Conservation (phyloP, 495 filamentous ascomycete species). For the Bathelium albidoporum region DNA sequence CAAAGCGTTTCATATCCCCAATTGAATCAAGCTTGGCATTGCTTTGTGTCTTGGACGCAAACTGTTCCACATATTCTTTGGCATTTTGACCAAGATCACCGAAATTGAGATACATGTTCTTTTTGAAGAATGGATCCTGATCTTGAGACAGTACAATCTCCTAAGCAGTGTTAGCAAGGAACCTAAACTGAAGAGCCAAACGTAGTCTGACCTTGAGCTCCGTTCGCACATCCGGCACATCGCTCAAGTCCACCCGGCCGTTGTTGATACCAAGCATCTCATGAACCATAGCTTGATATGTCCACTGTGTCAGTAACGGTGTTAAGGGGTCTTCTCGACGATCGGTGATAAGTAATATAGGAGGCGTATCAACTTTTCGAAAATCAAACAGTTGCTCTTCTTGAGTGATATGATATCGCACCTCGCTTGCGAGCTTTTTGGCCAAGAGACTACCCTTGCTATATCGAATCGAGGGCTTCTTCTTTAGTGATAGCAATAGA, state of each 20-base stretch:
- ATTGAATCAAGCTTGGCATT: slow-evolving; percentile 94
- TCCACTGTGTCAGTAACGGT: slow-evolving; percentile 94
- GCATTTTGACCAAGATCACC: slow-evolving; percentile 95
- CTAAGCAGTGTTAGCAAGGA: slow-evolving; percentile 13
- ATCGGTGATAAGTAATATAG: slow-evolving; percentile 83
- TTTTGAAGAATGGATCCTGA: slow-evolving; percentile 98
- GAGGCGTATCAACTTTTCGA: slow-evolving; percentile 85
- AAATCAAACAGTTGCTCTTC: slow-evolving; percentile 98
- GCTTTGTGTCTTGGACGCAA: slow-evolving; percentile 86
- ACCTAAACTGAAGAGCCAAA: slow-evolving; percentile 1
- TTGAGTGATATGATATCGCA: slow-evolving; percentile 84
- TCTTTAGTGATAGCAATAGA: slow-evolving; percentile 76
- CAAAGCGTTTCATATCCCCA: slow-evolving; percentile 96
- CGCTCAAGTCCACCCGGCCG: slow-evolving; percentile 76
- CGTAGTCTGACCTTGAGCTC: slow-evolving; percentile 63
- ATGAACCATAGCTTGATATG: slow-evolving; percentile 98
- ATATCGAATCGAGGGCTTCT: slow-evolving; percentile 89
- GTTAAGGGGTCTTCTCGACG: slow-evolving; percentile 92
- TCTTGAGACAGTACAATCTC: slow-evolving; percentile 96
- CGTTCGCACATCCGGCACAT: slow-evolving; percentile 78
- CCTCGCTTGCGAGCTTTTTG: slow-evolving; percentile 85
- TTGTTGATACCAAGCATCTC: slow-evolving; percentile 89
- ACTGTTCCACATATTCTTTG: slow-evolving; percentile 97
- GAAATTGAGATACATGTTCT: slow-evolving; percentile 99
- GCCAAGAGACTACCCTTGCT: slow-evolving; percentile 84